Base-by-base conservation (phyloP, 2,329 filamentous ascomycete genomes). In the Cryphonectria parasitica region DNA sequence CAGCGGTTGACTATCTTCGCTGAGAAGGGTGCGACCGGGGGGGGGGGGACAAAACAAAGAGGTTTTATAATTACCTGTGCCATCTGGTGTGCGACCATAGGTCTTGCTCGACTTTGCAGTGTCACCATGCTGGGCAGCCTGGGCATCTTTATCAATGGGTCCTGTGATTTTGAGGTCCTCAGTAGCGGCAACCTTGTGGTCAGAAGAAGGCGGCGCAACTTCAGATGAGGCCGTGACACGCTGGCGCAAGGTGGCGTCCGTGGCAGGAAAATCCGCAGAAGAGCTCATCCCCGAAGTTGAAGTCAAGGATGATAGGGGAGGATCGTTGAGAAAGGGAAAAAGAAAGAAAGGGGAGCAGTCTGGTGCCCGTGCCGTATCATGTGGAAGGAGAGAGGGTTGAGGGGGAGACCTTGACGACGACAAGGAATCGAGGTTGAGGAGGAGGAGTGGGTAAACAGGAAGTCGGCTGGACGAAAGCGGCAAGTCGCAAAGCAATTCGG, bases 31-130 rank as follows among this genome's bases (percentile, higher is more conserved):
- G 11, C 54, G 52, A 43, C n/a, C n/a, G n/a, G n/a, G n/a, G n/a
- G n/a, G 43, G 64, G 56, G 64, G 60, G 34, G 54, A 68, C 49
- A 34, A 64, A 60, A 68, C 49, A 34, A 64, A 19, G 45, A 68
- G 39, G 68, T 15, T 25, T 11, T 10, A 43, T 31, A 43, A n/a
- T 28, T 87, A 98, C 95, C 90, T 82, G 89, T 97, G 77, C 95
- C 95, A 82, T 95, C 92, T 41, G 93, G 93, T 19, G 95, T 98
- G 74, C 95, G 90, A 69, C 95, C 95, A 85, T 92, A 97, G 0
- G 94, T 97, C 85, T 93, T 95, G 79, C 89, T 90, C 19, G 76
- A 69, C 76, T 82, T 82, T 71, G 61, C 36, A 56, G 45, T 49
- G 64, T 66, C 45, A 49, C 22, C 58, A 62, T 43, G 54, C 71